Base-by-base conservation (phyloP, 495 filamentous ascomycete genomes). In the Peziza echinospora region DNA sequence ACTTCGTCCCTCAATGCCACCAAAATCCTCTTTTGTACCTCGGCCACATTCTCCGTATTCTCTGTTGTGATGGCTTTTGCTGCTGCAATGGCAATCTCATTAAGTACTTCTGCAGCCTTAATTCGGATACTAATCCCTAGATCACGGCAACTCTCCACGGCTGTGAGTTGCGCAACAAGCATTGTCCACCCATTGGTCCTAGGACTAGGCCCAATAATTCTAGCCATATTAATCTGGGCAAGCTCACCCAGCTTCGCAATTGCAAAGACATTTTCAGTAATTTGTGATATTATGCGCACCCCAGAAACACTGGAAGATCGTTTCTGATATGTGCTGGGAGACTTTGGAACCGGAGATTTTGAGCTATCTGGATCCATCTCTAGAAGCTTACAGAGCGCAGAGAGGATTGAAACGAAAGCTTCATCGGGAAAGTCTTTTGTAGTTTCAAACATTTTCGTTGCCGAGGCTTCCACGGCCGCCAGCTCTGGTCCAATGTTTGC, bases 401-500 rank as follows among this genome's bases (percentile, higher is more conserved):
- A 63, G 4, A 94, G 65, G 5, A 94, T 71, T 42, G 80, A 73
- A n/a, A 77, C 64, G 49, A 94, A 96, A 0, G 84, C 67, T 23
- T 71, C 64, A 56, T 84, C 81, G 0, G 86, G 82, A 51, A 86
- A 92, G 52, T 93, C 85, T 41, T 74, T 67, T 0, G 84, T 93
- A 51, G 81, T 86, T 62, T 96, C 87, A 49, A 94, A 78, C 49
- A 97, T 67, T 49, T 87, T 77, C 2, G 73, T 72, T 2, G 84
- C 82, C 3, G 87, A 91, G n/a, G 76, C 71, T 57, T 94, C 82
- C 2, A 93, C 87, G 21, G 89, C 87, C 45, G 78, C 69, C 5
- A 91, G 77, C 54, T 96, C 89, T 4, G 72, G 67, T 45, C 71
- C 71, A 55, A 87, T 70, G 56, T 85, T 80, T 21, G 73, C 58